Conservation (phyloP, 192 early-diverging fungal genomes). For the Coemansia sp. region DNA sequence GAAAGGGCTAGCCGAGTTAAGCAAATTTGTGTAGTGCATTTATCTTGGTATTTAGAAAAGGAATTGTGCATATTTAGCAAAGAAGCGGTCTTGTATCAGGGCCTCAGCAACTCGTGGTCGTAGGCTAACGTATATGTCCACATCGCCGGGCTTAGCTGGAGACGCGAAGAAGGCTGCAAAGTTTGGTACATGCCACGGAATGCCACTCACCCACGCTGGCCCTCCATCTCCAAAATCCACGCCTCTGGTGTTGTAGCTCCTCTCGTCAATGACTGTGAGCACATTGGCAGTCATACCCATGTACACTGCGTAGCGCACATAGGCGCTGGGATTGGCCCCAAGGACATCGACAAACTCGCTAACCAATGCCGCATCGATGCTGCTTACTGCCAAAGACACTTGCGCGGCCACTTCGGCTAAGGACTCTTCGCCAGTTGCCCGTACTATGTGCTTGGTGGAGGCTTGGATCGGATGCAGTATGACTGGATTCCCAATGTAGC, state of each 20-base stretch:
- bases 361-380: conserved; percentile 11
- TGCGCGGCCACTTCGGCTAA: conserved; percentile 9
- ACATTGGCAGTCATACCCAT: conserved; percentile 4
- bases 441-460: not conserved
- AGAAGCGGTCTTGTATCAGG: conserved; percentile 17
- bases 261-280: conserved; percentile 34
- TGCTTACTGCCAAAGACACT: conserved; percentile 4
- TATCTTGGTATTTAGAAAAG: conserved; percentile 1
- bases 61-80: conserved; percentile 23
- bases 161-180: conserved; percentile 29
- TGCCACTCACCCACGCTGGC: conserved; percentile 41
- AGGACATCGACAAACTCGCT: conserved; percentile 28
- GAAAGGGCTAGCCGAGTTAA: conserved; percentile 13
- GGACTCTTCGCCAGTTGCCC: not conserved
- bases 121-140: conserved; percentile 26
- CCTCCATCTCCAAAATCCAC: conserved; percentile 46
- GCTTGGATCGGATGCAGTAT: conserved; percentile 14
- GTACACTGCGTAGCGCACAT: conserved; percentile 17
- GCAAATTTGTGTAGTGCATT: not conserved
- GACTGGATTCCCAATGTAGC: conserved; percentile 40
- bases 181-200: conserved; percentile 34
- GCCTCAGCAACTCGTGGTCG: conserved; percentile 3
- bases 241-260: conserved; percentile 16
- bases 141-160: conserved; percentile 9
- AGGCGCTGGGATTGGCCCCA: conserved; percentile 7